Evolutionary conservation across 2,329 filamentous ascomycete genomes (phyloP), one percentile per base, ranked within the genome.

Genomic region (Epichloe gansuensis): DNA sequence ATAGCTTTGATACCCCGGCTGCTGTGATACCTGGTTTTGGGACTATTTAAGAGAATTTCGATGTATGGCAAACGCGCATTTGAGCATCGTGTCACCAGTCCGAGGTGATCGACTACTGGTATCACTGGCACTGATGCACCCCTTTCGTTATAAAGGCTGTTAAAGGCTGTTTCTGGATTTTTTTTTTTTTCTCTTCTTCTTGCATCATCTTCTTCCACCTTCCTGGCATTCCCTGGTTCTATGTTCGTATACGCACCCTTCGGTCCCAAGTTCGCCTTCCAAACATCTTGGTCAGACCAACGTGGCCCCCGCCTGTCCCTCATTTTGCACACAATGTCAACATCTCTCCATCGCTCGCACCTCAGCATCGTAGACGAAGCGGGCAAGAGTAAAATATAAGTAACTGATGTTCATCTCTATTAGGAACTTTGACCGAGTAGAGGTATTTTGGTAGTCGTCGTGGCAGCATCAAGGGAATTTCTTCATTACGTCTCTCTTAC

Each of bases 381-480:
- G 21, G 34, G 41, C 4, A 7, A 50, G n/a, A 25, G 15, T 11
- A 28, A 9, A 44, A 25, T 17, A 46, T 31, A 31, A 13, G 13
- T 35, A 17, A 39, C 21, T 25, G 7, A 42, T 46, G 44, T 39
- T 39, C 11, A 41, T 51, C n/a, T 51, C 43, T 41, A 25, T 23
- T 17, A 8, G 31, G 9, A 23, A 46, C 31, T 25, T 46, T 34
- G 50, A 21, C 44, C 15, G 28, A 50, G 48, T 35, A 45, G 48
- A 41, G 23, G 41, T n/a, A 47, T 31, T 31, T 48, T 52, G 39
- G 23, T 46, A 13, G 48, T 54, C 48, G 47, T 50, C 42, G 41
- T 46, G 23, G 48, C 52, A 48, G 43, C 25, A 49, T 80, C 73
- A 67, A 28, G 76, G 78, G 63, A 75, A 72, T 73, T 74, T 72